phyloP scores from a whole-genome alignment of 352 stramenopile genomes.

The Phytophthora tubulina region DNA sequence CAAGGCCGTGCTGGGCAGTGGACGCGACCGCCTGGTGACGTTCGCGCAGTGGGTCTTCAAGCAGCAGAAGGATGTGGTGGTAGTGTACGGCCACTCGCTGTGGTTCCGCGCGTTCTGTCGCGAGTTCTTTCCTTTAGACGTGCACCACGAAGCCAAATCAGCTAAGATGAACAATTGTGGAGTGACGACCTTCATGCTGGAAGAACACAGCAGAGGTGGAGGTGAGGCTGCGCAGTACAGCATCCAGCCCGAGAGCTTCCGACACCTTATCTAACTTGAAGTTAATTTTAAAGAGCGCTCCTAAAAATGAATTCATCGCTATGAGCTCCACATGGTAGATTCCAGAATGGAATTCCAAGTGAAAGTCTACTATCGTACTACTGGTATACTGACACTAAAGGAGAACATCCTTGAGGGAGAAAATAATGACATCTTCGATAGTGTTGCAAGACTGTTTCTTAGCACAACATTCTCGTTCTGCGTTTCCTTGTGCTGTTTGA shows the following conservation, averaged over 20 bases:
- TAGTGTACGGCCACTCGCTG: constrained; percentile 89
- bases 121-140: constrained; percentile 69
- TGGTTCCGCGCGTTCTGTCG: constrained; percentile 89
- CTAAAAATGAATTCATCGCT: neutral
- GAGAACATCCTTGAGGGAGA: too few species aligned
- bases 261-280: constrained; percentile 46
- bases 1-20: constrained; percentile 74
- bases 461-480: too few species aligned
- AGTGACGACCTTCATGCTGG: constrained; percentile 76
- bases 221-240: constrained; percentile 36
- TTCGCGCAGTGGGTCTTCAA: constrained; percentile 80
- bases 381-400: too few species aligned
- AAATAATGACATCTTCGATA: too few species aligned
- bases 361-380: too few species aligned
- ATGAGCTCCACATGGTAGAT: neutral
- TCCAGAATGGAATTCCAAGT: neutral
- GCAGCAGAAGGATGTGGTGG: constrained; percentile 64
- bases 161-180: constrained; percentile 84
- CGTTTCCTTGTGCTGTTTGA: neutral
- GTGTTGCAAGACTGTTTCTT: too few species aligned
- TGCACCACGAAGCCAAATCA: constrained; percentile 56
- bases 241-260: constrained; percentile 61
- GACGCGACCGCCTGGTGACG: constrained; percentile 59
- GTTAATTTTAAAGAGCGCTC: neutral
- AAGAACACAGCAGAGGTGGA: constrained; percentile 48